phyloP scores from a whole-genome alignment of 148 eudicot species.

The Drosera capensis region DNA sequence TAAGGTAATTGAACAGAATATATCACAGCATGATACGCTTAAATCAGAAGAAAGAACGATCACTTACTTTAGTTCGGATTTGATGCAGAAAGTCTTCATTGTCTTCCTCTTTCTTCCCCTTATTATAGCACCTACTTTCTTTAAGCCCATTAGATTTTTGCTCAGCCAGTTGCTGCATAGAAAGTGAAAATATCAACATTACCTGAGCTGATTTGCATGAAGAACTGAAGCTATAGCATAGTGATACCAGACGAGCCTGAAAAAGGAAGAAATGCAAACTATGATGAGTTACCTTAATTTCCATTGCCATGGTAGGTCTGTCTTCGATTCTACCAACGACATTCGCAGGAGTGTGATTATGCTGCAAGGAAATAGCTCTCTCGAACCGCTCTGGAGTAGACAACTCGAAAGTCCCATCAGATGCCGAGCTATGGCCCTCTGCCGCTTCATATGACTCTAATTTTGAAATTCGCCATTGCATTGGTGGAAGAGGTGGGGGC shows the following conservation, averaged over 20 bases:
- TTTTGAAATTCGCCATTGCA: conserved; percentile 52
- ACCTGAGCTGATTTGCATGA: not conserved
- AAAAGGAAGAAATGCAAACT: not conserved
- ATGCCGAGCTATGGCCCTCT: conserved; percentile 10
- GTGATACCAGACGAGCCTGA: not conserved
- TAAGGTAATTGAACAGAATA: too few species aligned
- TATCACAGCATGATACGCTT: too few species aligned
- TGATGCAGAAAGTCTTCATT: conserved; percentile 72
- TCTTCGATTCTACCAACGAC: conserved; percentile 17
- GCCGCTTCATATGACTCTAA: conserved; percentile 19
- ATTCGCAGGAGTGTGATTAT: conserved; percentile 20
- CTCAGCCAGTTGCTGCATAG: conserved; percentile 22
- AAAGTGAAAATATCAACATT: not conserved
- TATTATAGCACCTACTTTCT: conserved; percentile 14
- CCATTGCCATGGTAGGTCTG: conserved; percentile 9
- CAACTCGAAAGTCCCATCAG: conserved; percentile 15
- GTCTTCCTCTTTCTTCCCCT: conserved; percentile 32
- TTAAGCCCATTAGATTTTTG: conserved; percentile 14
- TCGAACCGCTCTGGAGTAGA: conserved; percentile 17
- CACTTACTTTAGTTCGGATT: conserved; percentile 74
- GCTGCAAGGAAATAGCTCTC: conserved; percentile 21
- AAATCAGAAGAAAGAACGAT: conserved; percentile 3
- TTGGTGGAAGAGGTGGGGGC: conserved; percentile 85
- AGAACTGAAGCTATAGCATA: not conserved
- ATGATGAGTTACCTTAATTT: conserved; percentile 40